These are phyloP conservation scores for Pulveroboletus sp. DNA, from an alignment of 768 basidiomycete genomes.

Conservation along the genomic window DNA sequence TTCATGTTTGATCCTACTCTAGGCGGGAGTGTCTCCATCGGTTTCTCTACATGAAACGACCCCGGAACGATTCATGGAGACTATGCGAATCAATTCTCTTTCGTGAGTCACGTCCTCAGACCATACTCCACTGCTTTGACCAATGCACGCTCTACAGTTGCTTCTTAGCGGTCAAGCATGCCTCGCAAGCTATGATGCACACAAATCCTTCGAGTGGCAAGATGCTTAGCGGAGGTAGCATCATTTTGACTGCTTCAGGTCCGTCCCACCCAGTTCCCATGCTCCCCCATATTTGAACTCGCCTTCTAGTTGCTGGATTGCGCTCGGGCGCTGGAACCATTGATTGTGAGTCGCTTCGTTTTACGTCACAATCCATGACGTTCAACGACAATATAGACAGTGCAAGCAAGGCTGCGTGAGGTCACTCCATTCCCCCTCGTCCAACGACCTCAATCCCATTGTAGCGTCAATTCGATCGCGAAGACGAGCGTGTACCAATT, in stretches of 20 bases:
- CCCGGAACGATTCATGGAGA: conserved; percentile 65
- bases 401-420: conserved; percentile 90
- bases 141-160: conserved; percentile 45
- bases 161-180: conserved; percentile 87
- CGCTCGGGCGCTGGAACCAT: conserved; percentile 77
- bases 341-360: conserved; percentile 56
- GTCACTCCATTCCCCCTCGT: conserved; percentile 6
- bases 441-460: conserved; percentile 4
- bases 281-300: not conserved
- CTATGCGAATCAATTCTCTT: conserved; percentile 73
- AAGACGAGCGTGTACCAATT: conserved; percentile 79
- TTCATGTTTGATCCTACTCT: conserved; percentile 1
- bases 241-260: conserved; percentile 86
- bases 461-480: conserved; percentile 83
- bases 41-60: conserved; percentile 49
- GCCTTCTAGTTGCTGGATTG: conserved; percentile 67
- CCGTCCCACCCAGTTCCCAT: conserved; percentile 21
- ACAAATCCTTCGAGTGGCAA: conserved; percentile 67
- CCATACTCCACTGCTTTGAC: not conserved
- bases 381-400: conserved; percentile 56
- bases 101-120: conserved; percentile 37
- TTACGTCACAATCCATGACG: not conserved
- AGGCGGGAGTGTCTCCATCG: conserved; percentile 65
- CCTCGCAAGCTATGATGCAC: conserved; percentile 74
- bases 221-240: conserved; percentile 67